Percentiles rank a stretch among this genome's conserved stretches.
These are phyloP conservation scores for Podospora pseudocomata DNA, from an alignment of 495 filamentous ascomycete genomes.

Conservation along the genomic window DNA sequence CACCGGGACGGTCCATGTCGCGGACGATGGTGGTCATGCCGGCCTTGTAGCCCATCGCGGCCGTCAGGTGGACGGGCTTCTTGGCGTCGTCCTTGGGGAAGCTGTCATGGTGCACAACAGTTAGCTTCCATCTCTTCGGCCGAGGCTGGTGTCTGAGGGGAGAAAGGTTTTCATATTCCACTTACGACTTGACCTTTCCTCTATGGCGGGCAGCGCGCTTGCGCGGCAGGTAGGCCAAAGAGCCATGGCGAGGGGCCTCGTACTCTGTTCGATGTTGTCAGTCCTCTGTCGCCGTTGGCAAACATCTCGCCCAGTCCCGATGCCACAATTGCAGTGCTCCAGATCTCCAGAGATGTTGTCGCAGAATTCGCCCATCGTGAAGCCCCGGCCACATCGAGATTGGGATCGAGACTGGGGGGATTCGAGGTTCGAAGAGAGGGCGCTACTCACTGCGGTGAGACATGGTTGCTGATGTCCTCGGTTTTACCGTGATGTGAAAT, in stretches of 20 bases:
- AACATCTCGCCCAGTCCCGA: not conserved
- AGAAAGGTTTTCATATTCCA: constrained; percentile 25
- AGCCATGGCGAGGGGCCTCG: constrained; percentile 95
- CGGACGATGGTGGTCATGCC: constrained; percentile 99
- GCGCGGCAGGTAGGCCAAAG: constrained; percentile 91
- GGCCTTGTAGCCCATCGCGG: constrained; percentile 99
- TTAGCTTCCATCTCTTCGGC: constrained; percentile 18
- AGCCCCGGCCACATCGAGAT: constrained; percentile 10
- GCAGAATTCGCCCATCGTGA: not conserved
- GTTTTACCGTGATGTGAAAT: constrained; percentile 27
- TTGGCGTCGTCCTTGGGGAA: constrained; percentile 99
- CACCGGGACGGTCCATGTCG: constrained; percentile 98
- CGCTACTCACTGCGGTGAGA: constrained; percentile 37
- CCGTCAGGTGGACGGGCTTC: constrained; percentile 98
- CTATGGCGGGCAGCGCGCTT: constrained; percentile 96
- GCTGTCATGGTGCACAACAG: constrained; percentile 46
- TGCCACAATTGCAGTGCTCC: not conserved
- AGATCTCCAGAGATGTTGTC: constrained; percentile 1
- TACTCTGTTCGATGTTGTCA: constrained; percentile 55
- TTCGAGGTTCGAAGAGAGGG: not conserved
- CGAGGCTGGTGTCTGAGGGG: not conserved
- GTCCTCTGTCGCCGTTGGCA: not conserved
- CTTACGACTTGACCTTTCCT: constrained; percentile 97
- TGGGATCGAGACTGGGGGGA: constrained; percentile 1
- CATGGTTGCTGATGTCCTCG: constrained; percentile 35